Percentiles rank a stretch among this genome's conserved stretches.
Conservation (phyloP, 2,329 filamentous ascomycete species). For the Albophoma yamanashiensis region DNA sequence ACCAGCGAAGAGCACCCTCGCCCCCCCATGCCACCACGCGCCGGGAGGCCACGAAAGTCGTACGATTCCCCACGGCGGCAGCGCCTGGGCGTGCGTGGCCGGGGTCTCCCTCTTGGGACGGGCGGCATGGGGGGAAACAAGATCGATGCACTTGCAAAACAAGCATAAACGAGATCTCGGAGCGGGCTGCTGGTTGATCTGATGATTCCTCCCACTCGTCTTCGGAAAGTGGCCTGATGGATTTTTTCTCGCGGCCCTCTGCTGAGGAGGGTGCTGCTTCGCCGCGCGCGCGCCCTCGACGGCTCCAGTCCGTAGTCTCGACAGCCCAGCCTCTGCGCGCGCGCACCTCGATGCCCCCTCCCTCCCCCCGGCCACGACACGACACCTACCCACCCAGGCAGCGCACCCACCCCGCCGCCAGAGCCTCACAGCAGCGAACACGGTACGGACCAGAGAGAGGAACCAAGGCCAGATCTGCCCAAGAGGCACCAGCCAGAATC, state of each 20-base stretch:
- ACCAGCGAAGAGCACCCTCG: neutral
- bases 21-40: neutral
- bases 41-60: neutral
- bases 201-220: neutral
- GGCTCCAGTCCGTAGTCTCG: neutral
- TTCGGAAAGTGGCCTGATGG: neutral
- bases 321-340: too few relatives aligned
- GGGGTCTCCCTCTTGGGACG: neutral
- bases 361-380: too few relatives aligned
- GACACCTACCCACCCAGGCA: neutral
- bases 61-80: neutral
- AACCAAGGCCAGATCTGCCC: neutral
- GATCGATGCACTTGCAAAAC: neutral
- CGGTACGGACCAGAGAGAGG: too few relatives aligned
- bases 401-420: too few relatives aligned
- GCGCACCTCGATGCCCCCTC: too few relatives aligned
- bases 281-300: neutral
- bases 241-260: neutral
- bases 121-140: neutral
- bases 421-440: too few relatives aligned
- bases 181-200: neutral
- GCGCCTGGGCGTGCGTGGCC: neutral
- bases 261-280: neutral
- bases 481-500: neutral
- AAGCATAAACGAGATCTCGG: neutral